Evolutionary conservation across 2,329 filamentous ascomycete species (phyloP).

Genomic region (Alternaria brassicicola): DNA sequence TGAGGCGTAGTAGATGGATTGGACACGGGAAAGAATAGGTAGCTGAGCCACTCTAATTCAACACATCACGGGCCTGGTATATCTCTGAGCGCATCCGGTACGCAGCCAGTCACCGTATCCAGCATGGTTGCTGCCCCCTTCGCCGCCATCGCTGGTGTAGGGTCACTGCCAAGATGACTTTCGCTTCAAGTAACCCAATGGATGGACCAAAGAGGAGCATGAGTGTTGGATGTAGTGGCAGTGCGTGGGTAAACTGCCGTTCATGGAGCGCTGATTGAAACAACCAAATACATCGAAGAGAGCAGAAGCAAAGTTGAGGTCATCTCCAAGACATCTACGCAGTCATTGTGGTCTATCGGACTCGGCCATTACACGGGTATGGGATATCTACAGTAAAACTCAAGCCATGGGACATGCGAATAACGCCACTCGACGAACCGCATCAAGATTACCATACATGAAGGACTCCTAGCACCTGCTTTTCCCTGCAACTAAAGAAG

Average conservation of each 20-base stretch:
- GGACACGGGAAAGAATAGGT: no score
- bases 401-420: conserved; percentile 16
- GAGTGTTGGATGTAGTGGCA: background rate
- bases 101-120: no score
- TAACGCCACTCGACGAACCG: conserved; percentile 3
- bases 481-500: background rate
- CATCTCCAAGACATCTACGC: background rate
- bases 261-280: background rate
- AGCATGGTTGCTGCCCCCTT: no score
- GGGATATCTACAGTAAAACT: conserved; percentile 42
- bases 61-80: no score
- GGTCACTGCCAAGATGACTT: no score
- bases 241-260: accelerated
- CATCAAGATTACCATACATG: background rate
- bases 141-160: no score
- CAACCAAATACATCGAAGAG: background rate
- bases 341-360: background rate
- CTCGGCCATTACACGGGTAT: conserved; percentile 32
- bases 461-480: background rate
- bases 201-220: no score
- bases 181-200: no score
- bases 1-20: no score
- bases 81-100: no score
- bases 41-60: no score
- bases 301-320: background rate